phyloP scores from a whole-genome alignment of 768 basidiomycete genomes.

The Cyathus striatus region DNA sequence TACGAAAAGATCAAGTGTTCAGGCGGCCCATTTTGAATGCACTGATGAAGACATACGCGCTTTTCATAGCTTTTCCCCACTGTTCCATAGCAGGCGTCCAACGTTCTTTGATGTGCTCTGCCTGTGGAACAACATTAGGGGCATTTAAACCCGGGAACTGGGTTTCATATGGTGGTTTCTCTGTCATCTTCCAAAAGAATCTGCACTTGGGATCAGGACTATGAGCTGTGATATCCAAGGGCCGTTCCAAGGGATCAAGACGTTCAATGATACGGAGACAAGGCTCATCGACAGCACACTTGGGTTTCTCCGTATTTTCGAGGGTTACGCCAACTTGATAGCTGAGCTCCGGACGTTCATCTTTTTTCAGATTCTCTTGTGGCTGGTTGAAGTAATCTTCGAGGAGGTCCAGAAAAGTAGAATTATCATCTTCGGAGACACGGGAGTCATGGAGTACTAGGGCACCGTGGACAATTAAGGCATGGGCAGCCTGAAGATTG shows the following conservation, averaged over 20 bases:
- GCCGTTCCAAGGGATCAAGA: constrained; percentile 75
- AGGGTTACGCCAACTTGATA: constrained; percentile 94
- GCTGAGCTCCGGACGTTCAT: constrained; percentile 80
- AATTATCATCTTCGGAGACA: constrained; percentile 79
- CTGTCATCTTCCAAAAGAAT: constrained; percentile 86
- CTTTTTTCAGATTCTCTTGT: constrained; percentile 52
- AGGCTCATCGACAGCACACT: constrained; percentile 77
- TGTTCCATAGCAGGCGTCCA: constrained; percentile 78
- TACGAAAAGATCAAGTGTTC: constrained; percentile 20
- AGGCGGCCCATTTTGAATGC: background rate
- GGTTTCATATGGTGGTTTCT: constrained; percentile 71
- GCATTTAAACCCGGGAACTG: constrained; percentile 75
- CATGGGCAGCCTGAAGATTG: constrained; percentile 63
- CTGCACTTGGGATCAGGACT: constrained; percentile 92
- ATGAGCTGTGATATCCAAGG: constrained; percentile 77
- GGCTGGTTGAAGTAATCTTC: constrained; percentile 93
- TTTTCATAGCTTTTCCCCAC: constrained; percentile 88
- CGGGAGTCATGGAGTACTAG: constrained; percentile 82
- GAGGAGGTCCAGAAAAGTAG: constrained; percentile 77
- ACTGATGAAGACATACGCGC: constrained; percentile 54
- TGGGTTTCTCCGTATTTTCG: constrained; percentile 94
- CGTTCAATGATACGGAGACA: constrained; percentile 76
- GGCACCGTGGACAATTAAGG: constrained; percentile 81
- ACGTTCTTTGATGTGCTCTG: constrained; percentile 43
- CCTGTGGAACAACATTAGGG: constrained; percentile 76